A percentile compares a stretch with the other conserved stretches of the same genome.
phyloP scores from a whole-genome alignment of 305 asterid genomes.

The Fraxinus greggii region DNA sequence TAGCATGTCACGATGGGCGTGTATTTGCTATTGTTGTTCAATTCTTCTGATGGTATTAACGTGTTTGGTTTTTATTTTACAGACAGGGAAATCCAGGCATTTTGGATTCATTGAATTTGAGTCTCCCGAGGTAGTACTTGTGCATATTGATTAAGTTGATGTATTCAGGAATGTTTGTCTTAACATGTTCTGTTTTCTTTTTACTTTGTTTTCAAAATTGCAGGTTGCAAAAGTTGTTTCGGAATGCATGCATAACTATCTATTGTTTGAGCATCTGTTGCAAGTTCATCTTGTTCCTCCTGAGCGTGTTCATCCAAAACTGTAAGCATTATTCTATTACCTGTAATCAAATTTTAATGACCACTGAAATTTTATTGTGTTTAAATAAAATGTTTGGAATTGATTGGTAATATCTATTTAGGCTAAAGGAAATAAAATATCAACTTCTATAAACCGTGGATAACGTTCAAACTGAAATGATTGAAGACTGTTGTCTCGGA shows the following conservation, averaged over 20 bases:
- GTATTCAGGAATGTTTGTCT: background rate
- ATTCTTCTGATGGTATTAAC: constrained; percentile 18
- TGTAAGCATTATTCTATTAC: constrained; percentile 47
- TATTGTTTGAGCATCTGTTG: constrained; percentile 74
- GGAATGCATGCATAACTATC: constrained; percentile 86
- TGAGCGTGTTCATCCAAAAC: constrained; percentile 64
- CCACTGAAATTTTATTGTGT: background rate
- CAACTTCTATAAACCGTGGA: background rate
- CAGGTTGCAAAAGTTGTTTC: constrained; percentile 90
- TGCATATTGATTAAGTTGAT: background rate
- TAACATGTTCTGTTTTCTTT: background rate
- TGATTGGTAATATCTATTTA: background rate
- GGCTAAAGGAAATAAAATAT: background rate
- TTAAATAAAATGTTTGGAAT: background rate
- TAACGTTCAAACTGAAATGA: background rate
- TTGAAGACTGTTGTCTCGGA: background rate
- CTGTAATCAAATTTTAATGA: background rate
- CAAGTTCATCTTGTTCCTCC: constrained; percentile 77
- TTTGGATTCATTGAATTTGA: constrained; percentile 86
- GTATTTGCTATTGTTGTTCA: background rate
- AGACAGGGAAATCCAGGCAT: constrained; percentile 92
- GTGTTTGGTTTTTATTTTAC: constrained; percentile 27
- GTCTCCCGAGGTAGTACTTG: constrained; percentile 71
- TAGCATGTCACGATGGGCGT: background rate
- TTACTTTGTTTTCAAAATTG: constrained; percentile 3